Percentiles rank a stretch among this genome's conserved stretches.
Evolutionary conservation across 352 stramenopile species (phyloP).

Genomic region (Pythium monospermum): DNA sequence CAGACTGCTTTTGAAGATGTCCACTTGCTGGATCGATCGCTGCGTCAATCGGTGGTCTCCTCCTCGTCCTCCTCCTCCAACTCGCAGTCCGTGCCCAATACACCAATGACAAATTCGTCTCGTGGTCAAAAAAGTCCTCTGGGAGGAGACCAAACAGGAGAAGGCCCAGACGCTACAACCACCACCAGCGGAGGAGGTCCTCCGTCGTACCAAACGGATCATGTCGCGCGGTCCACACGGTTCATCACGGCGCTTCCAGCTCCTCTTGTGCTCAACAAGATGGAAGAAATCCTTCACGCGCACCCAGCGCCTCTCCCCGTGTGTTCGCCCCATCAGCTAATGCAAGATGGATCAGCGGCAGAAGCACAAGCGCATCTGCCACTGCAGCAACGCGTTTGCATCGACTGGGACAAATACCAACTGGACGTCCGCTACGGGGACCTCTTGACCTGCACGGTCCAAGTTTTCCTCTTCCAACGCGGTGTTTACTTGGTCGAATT

Average conservation of each 20-base stretch:
- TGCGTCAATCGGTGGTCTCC: neutral
- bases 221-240: conserved; percentile 63
- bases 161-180: neutral
- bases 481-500: conserved; percentile 82
- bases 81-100: conserved; percentile 22
- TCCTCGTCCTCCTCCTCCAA: no score
- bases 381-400: conserved; percentile 42
- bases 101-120: neutral
- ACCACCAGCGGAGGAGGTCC: conserved; percentile 14
- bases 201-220: conserved; percentile 48
- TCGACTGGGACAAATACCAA: conserved; percentile 74
- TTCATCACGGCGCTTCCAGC: conserved; percentile 68
- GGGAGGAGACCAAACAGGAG: no score
- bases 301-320: conserved; percentile 37
- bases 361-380: neutral
- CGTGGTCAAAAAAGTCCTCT: neutral
- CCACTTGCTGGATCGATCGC: conserved; percentile 18
- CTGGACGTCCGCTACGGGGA: conserved; percentile 60
- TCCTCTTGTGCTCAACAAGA: conserved; percentile 56
- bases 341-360: neutral
- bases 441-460: conserved; percentile 67
- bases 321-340: conserved; percentile 21
- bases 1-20: conserved; percentile 25
- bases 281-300: conserved; percentile 44
- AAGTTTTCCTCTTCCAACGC: conserved; percentile 76